A percentile compares a stretch with the other conserved stretches of the same genome.
Conservation (phyloP, 2,329 filamentous ascomycete genomes). For the Fusarium hostae region DNA sequence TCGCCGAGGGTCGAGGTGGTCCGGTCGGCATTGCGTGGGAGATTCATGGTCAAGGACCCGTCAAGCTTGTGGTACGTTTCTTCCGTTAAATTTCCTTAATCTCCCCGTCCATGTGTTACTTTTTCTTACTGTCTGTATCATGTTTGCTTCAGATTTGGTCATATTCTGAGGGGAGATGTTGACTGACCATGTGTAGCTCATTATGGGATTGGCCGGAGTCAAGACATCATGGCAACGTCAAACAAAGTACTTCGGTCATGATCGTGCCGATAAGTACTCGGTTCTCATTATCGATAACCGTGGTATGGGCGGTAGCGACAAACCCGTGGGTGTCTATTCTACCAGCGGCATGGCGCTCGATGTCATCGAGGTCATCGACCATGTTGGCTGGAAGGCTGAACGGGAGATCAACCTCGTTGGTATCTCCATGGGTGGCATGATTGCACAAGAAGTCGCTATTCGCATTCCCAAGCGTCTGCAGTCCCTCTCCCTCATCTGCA, state of each 20-base stretch:
- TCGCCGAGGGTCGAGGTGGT: slow-evolving; percentile 77
- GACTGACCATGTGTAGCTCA: slow-evolving; percentile 63
- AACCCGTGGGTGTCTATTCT: slow-evolving; percentile 80
- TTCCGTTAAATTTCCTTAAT: slow-evolving; percentile 18
- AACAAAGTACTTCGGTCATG: slow-evolving; percentile 83
- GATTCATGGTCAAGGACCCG: slow-evolving; percentile 78
- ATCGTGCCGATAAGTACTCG: slow-evolving; percentile 73
- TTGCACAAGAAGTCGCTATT: slow-evolving; percentile 80
- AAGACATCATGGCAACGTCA: slow-evolving; percentile 83
- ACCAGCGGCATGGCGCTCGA: slow-evolving; percentile 88
- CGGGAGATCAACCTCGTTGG: slow-evolving; percentile 75
- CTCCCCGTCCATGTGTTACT: slow-evolving; percentile 12
- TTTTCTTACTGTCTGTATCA: background rate
- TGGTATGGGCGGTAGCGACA: slow-evolving; percentile 83
- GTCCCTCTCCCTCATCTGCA: slow-evolving; percentile 70
- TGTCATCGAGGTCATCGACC: slow-evolving; percentile 73
- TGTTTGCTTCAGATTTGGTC: background rate
- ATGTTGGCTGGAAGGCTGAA: slow-evolving; percentile 72
- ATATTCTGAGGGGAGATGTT: background rate
- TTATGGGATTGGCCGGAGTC: slow-evolving; percentile 81
- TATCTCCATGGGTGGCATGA: slow-evolving; percentile 91
- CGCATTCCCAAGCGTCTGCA: slow-evolving; percentile 63
- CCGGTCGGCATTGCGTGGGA: slow-evolving; percentile 83
- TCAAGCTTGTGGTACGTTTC: slow-evolving; percentile 76
- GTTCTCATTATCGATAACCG: slow-evolving; percentile 85